Evolutionary conservation across 1,284 basidiomycete genomes (phyloP), one percentile per base, ranked within the genome.

Genomic region (Anthracocystis walkeri): DNA sequence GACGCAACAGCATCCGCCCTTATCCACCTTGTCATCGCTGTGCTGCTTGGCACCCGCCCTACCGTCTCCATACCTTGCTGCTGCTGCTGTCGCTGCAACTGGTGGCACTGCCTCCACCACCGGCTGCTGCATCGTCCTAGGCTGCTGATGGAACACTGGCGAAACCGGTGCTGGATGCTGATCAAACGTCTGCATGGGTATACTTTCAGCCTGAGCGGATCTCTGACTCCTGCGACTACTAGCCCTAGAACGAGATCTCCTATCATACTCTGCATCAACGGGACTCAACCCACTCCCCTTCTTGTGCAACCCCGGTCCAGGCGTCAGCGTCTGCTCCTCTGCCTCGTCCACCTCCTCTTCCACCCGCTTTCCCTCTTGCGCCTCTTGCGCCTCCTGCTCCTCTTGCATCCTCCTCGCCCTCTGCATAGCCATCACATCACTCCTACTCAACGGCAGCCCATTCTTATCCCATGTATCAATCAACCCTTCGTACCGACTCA

Each of bases 391-490:
- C 62, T 51, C 31, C 45, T 68, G 31, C 38, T 61, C 49, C 33
- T 61, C 54, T 27, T 62, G 65, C 52, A 66, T 10, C 57, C 53
- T 58, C 27, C 48, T 58, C 20, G 54, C 62, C 18, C 31, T 51
- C 38, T 57, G 52, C 46, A 53, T 63, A 4, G 64, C 63, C 3
- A 70, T 50, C 12, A 67, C 33, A 40, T 76, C 67, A 45, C 58
- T 72, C 31, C 67, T 65, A 31, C 70, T 78, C 4, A 82, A 60
- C 18, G 80, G 80, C 23, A 76, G 25, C 0, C 80, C 80, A 41
- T 78, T 67, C 38, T 61, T 53, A 52, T 82, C 80, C 80, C 80
- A 82, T 7, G 75, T 75, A 41, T 82, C 80, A 48, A 82, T 81
- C 38, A 82, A 49, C 1, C 68, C 77, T 25, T 82, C 80, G 50